Evolutionary conservation across 2,329 filamentous ascomycete genomes (phyloP).

Genomic region (Penicillium sp.): DNA sequence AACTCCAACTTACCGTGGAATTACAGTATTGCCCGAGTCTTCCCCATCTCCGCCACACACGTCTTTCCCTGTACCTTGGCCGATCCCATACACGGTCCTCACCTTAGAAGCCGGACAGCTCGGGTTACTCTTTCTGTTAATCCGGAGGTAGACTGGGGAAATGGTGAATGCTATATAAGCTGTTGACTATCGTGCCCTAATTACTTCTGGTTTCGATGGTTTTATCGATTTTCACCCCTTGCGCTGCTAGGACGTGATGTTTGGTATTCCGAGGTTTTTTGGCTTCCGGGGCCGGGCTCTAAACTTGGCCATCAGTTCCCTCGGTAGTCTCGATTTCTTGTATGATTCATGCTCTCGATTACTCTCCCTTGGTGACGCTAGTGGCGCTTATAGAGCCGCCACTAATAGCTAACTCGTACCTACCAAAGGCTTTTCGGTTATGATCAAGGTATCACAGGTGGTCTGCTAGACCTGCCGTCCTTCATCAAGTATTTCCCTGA

Average conservation of each 20-base stretch:
- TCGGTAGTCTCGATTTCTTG: conserved; percentile 52
- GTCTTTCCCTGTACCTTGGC: conserved; percentile 36
- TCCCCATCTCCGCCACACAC: conserved; percentile 26
- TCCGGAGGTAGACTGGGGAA: conserved; percentile 22
- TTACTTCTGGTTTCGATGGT: conserved; percentile 7
- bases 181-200: conserved; percentile 14
- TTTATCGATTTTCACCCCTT: conserved; percentile 16
- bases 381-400: conserved; percentile 8
- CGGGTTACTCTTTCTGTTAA: conserved; percentile 36
- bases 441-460: conserved; percentile 51
- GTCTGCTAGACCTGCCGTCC: conserved; percentile 48
- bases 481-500: conserved; percentile 50
- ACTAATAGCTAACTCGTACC: conserved; percentile 19
- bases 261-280: conserved; percentile 38
- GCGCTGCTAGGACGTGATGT: conserved; percentile 31
- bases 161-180: conserved; percentile 33
- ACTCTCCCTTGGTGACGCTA: neutral
- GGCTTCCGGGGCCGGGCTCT: conserved; percentile 37
- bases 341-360: conserved; percentile 19
- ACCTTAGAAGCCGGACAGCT: conserved; percentile 20
- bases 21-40: neutral
- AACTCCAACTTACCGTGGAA: conserved; percentile 17
- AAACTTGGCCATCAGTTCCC: conserved; percentile 48
- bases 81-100: conserved; percentile 18
- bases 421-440: conserved; percentile 43